These are phyloP conservation scores for Penicillium desertorum DNA, from an alignment of 495 filamentous ascomycete species.

Conservation along the genomic window DNA sequence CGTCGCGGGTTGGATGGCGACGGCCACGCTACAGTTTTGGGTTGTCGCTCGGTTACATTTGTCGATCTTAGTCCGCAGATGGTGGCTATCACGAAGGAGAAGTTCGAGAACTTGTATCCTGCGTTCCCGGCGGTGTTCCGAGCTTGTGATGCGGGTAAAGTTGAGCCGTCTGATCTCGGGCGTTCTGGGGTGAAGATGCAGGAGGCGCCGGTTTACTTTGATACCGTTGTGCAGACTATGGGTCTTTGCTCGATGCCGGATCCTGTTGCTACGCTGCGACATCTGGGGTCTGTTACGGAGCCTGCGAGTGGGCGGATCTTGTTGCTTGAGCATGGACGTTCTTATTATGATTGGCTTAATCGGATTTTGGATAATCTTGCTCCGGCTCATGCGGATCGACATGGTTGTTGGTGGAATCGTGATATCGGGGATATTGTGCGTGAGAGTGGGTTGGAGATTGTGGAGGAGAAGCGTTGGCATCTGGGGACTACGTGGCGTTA, in stretches of 20 bases:
- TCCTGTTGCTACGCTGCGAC: constrained; percentile 65
- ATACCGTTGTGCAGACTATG: constrained; percentile 91
- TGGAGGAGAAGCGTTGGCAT: constrained; percentile 67
- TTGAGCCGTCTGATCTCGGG: constrained; percentile 12
- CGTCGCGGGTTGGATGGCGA: constrained; percentile 67
- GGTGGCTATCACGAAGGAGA: constrained; percentile 59
- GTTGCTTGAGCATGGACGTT: constrained; percentile 88
- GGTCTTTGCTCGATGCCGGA: constrained; percentile 83
- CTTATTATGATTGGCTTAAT: constrained; percentile 76
- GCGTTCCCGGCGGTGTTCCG: constrained; percentile 48
- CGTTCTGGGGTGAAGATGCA: neutral
- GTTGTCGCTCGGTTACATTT: constrained; percentile 56
- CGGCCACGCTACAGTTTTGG: constrained; percentile 33
- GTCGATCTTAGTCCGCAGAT: constrained; percentile 65
- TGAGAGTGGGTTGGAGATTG: constrained; percentile 78
- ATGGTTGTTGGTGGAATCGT: constrained; percentile 97
- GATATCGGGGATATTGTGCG: constrained; percentile 79
- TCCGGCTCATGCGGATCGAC: constrained; percentile 70
- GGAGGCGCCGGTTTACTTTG: constrained; percentile 49
- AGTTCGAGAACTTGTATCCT: constrained; percentile 54
- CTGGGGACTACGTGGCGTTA: constrained; percentile 75
- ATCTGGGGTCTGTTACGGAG: constrained; percentile 45
- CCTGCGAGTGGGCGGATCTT: constrained; percentile 66
- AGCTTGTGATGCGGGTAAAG: constrained; percentile 39
- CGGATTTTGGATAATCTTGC: constrained; percentile 73